phyloP scores from a whole-genome alignment of 352 stramenopile genomes.

The Pythium grandisporangium region DNA sequence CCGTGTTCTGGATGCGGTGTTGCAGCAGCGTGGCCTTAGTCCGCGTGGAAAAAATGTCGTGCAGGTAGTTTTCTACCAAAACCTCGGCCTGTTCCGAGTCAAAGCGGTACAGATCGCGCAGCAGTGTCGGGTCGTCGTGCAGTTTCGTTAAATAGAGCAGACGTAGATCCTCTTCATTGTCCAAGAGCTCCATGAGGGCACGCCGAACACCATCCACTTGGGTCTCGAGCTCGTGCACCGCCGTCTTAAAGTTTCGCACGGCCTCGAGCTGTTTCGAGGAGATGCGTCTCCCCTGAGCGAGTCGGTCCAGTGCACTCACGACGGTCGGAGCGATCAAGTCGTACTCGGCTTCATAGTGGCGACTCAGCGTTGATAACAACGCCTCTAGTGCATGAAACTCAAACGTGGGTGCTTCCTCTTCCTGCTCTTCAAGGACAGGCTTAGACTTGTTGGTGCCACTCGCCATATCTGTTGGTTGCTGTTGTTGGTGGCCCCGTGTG shows the following conservation, averaged over 20 bases:
- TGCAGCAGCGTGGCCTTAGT: slow-evolving; percentile 48
- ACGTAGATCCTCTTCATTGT: slow-evolving; percentile 57
- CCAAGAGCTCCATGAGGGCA: slow-evolving; percentile 50
- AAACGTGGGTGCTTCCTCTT: slow-evolving; percentile 10
- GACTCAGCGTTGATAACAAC: slow-evolving; percentile 41
- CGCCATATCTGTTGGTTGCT: too few relatives aligned
- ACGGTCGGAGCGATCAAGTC: slow-evolving; percentile 33
- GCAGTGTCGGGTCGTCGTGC: slow-evolving; percentile 26
- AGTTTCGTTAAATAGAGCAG: slow-evolving; percentile 58
- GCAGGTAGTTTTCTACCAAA: slow-evolving; percentile 53
- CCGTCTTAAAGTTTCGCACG: slow-evolving; percentile 58
- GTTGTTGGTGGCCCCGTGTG: too few relatives aligned
- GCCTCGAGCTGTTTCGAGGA: slow-evolving; percentile 44
- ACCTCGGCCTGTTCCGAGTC: slow-evolving; percentile 59
- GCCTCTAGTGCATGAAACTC: slow-evolving; percentile 31
- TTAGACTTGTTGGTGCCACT: too few relatives aligned
- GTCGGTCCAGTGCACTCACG: slow-evolving; percentile 30
- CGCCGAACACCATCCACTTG: slow-evolving; percentile 53
- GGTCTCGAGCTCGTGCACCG: slow-evolving; percentile 60
- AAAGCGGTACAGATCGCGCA: slow-evolving; percentile 43
- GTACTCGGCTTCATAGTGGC: slow-evolving; percentile 48
- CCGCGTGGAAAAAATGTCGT: slow-evolving; percentile 63
- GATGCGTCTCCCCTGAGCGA: slow-evolving; percentile 38
- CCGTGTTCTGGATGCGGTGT: slow-evolving; percentile 54
- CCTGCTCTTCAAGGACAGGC: background rate